Evolutionary conservation across 2,329 filamentous ascomycete species (phyloP).

Genomic region (Ophiostoma tasmaniense): DNA sequence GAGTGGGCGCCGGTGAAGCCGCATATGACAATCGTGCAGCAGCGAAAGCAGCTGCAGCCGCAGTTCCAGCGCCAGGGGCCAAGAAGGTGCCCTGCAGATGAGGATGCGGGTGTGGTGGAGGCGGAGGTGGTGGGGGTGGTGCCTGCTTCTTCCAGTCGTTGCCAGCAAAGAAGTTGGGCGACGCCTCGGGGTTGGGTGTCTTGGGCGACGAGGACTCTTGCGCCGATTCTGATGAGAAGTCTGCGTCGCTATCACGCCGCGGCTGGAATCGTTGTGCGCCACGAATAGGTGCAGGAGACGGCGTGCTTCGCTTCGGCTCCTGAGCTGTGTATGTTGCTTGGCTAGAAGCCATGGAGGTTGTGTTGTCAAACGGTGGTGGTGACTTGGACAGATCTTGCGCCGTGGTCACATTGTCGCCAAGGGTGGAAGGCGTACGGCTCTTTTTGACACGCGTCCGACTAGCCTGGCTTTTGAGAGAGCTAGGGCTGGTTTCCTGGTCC

Average conservation of each 20-base stretch:
- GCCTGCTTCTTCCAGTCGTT: conserved; percentile 27
- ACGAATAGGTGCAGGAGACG: background rate
- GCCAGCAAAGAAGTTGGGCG: conserved; percentile 16
- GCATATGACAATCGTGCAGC: conserved; percentile 29
- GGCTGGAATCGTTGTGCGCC: conserved; percentile 14
- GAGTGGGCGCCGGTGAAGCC: conserved; percentile 13
- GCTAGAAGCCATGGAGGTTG: conserved; percentile 46
- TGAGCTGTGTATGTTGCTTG: conserved; percentile 40
- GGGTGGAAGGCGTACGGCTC: conserved; percentile 15
- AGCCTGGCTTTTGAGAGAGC: conserved; percentile 8
- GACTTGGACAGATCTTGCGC: conserved; percentile 39
- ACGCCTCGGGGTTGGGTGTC: conserved; percentile 42
- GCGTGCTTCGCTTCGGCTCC: background rate
- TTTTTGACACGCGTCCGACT: conserved; percentile 13
- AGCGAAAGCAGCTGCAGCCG: conserved; percentile 7
- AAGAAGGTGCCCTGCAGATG: conserved; percentile 20
- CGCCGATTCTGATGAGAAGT: conserved; percentile 43
- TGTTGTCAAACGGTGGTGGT: conserved; percentile 44
- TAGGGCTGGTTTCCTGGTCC: conserved; percentile 22
- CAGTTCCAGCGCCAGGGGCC: background rate
- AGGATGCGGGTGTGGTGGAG: conserved; percentile 35
- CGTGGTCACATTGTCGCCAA: conserved; percentile 23
- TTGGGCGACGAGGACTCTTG: conserved; percentile 52
- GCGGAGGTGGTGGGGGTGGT: conserved; percentile 27
- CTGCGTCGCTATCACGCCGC: conserved; percentile 34